Conservation (phyloP, 768 basidiomycete species). For the Termitomyces bulborhizus region DNA sequence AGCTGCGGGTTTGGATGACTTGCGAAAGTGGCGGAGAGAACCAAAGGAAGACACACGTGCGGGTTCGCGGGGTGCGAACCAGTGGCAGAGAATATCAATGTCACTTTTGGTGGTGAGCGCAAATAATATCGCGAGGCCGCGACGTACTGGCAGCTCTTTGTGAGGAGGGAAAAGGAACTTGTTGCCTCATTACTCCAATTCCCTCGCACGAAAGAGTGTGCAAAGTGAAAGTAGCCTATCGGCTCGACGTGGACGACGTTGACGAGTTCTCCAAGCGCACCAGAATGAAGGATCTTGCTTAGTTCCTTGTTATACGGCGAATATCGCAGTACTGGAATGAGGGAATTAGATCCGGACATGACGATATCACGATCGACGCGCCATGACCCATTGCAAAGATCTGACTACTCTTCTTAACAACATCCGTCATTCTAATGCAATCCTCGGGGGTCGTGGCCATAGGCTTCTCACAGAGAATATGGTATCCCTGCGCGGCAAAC, state of each 20-base stretch:
- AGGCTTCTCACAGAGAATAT: slow-evolving; percentile 90
- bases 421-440: slow-evolving; percentile 69
- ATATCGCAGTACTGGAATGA: slow-evolving; percentile 67
- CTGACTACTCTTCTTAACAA: slow-evolving; percentile 58
- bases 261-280: slow-evolving; percentile 67
- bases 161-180: slow-evolving; percentile 80
- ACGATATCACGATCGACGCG: slow-evolving; percentile 23
- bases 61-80: slow-evolving; percentile 62
- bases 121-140: too few relatives aligned
- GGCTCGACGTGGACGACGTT: slow-evolving; percentile 85
- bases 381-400: slow-evolving; percentile 90
- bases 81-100: slow-evolving; percentile 78
- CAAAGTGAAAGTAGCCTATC: slow-evolving; percentile 83
- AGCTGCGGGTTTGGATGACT: slow-evolving; percentile 57
- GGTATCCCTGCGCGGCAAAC: slow-evolving; percentile 78
- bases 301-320: slow-evolving; percentile 76
- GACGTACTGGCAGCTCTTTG: slow-evolving; percentile 85
- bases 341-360: neutral
- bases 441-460: slow-evolving; percentile 76
- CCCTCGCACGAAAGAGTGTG: slow-evolving; percentile 83
- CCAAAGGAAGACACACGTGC: slow-evolving; percentile 80
- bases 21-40: slow-evolving; percentile 77
- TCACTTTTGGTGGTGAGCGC: slow-evolving; percentile 41
- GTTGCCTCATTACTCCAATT: slow-evolving; percentile 67
- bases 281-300: slow-evolving; percentile 63